Conservation (phyloP, 2,329 filamentous ascomycete genomes). For the Epichloe brachyelytri region DNA sequence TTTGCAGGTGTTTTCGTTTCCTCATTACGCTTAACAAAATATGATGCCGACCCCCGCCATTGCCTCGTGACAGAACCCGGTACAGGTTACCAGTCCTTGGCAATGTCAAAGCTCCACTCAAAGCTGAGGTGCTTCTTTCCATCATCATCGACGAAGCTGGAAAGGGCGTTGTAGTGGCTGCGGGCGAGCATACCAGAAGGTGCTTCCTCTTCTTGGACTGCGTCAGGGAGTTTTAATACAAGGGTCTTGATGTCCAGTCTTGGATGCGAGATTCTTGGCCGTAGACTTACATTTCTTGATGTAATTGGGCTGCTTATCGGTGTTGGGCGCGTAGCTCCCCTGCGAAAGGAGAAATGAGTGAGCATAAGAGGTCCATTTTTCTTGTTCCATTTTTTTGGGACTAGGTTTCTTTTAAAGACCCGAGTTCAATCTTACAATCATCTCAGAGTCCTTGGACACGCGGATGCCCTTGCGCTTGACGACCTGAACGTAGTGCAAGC, state of each 20-base stretch:
- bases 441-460: constrained; percentile 89
- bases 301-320: constrained; percentile 72
- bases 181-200: constrained; percentile 82
- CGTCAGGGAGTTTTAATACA: neutral
- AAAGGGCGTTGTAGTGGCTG: constrained; percentile 79
- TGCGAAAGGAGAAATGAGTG: neutral
- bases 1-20: constrained; percentile 10
- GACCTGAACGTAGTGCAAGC: constrained; percentile 89
- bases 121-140: constrained; percentile 82
- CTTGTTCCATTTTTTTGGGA: too few relatives aligned
- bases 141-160: constrained; percentile 92
- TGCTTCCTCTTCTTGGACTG: constrained; percentile 84
- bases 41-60: neutral
- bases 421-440: constrained; percentile 55
- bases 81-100: constrained; percentile 73
- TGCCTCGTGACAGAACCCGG: neutral
- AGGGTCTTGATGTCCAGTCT: neutral
- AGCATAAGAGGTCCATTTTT: neutral
- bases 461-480: constrained; percentile 81
- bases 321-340: constrained; percentile 91
- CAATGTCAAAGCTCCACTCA: constrained; percentile 92
- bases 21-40: constrained; percentile 9
- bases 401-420: neutral
- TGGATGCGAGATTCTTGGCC: neutral
- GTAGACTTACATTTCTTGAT: constrained; percentile 71